A percentile compares a stretch with the other conserved stretches of the same genome.
phyloP scores from a whole-genome alignment of 805 yeast genomes.

The Wickerhamiella shivajii region DNA sequence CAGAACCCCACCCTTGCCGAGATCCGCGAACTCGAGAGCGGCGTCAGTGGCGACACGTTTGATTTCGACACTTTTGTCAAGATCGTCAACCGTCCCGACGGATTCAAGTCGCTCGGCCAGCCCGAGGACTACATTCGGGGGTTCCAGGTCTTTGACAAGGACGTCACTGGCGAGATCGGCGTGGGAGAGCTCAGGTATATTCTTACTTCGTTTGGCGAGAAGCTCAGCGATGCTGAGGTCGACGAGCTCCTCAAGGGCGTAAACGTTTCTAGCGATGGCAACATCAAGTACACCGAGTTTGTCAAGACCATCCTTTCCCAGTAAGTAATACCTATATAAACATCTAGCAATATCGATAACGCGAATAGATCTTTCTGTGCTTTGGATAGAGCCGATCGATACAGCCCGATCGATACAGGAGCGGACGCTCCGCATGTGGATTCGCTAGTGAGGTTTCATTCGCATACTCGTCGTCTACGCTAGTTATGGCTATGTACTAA shows the following conservation, averaged over 20 bases:
- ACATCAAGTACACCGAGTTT: constrained; percentile 83
- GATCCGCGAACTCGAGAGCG: constrained; percentile 43
- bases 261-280: constrained; percentile 82
- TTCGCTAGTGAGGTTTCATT: too few relatives aligned
- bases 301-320: constrained; percentile 45
- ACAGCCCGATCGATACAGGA: too few relatives aligned
- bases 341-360: constrained; percentile 1
- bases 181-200: constrained; percentile 94
- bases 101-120: constrained; percentile 74
- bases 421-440: too few relatives aligned
- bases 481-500: too few relatives aligned
- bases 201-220: constrained; percentile 91
- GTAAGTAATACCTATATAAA: constrained; percentile 3
- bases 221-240: constrained; percentile 76
- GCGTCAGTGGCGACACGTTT: constrained; percentile 28
- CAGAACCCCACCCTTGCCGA: constrained; percentile 95
- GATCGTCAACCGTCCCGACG: constrained; percentile 63
- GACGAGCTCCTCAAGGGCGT: constrained; percentile 95
- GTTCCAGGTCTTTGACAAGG: constrained; percentile 96
- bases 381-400: too few relatives aligned
- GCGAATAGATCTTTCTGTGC: too few relatives aligned
- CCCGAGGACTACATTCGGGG: constrained; percentile 89
- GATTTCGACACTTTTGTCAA: constrained; percentile 66
- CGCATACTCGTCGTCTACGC: too few relatives aligned
- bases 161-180: constrained; percentile 86